Evolutionary conservation across 202 grass and related monocot genomes (phyloP).

Genomic region (Eragrostis tef): DNA sequence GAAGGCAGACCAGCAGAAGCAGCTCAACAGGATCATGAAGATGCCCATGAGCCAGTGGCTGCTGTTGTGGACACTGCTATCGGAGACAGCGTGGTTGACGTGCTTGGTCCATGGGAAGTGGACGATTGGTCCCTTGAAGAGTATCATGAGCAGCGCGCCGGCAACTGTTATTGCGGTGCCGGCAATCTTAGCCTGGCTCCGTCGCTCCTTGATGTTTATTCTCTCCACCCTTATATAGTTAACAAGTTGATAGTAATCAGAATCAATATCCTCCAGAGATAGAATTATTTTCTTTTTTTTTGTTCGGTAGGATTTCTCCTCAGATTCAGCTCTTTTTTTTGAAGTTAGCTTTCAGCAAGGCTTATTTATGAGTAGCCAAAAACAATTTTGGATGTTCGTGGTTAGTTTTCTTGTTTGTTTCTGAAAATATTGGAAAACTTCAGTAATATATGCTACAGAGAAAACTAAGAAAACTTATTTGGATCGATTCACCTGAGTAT

Average conservation of each 20-base stretch:
- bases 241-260: not conserved
- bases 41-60: conserved; percentile 71
- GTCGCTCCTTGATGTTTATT: conserved; percentile 58
- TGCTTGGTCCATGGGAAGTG: conserved; percentile 67
- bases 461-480: not conserved
- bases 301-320: not conserved
- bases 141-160: conserved; percentile 81
- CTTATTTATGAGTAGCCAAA: not conserved
- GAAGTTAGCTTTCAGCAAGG: not conserved
- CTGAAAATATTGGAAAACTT: not conserved
- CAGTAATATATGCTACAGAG: not conserved
- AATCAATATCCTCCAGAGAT: not conserved
- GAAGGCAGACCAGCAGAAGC: conserved; percentile 85
- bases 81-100: not conserved
- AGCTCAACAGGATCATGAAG: conserved; percentile 77
- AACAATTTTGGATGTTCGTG: not conserved
- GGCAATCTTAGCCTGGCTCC: conserved; percentile 75
- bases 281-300: too few relatives aligned
- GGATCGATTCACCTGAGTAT: conserved; percentile 58
- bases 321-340: conserved; percentile 48
- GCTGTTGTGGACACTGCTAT: conserved; percentile 40
- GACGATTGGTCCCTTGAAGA: conserved; percentile 71
- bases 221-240: conserved; percentile 72
- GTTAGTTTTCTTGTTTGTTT: not conserved
- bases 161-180: conserved; percentile 72